These are phyloP conservation scores for Mucor saturninus DNA, from an alignment of 371 early-diverging fungal genomes.

Conservation along the genomic window DNA sequence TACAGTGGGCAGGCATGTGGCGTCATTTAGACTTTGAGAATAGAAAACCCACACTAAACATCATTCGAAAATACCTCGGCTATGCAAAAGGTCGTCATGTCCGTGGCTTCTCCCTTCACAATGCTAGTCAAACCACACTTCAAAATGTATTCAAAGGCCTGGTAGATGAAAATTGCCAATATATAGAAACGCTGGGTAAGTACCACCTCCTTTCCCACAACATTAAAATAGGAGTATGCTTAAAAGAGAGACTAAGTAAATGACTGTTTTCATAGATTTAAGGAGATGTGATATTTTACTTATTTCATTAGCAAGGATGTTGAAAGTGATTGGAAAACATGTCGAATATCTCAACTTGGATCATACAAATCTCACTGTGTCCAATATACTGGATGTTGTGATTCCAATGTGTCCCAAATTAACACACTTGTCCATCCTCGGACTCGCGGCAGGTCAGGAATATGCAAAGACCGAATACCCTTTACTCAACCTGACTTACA, in stretches of 20 bases:
- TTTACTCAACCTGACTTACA: not conserved
- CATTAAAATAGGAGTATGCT: not conserved
- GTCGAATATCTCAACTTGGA: conserved; percentile 27
- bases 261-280: conserved; percentile 22
- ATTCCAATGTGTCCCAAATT: conserved; percentile 18
- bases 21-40: conserved; percentile 35
- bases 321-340: conserved; percentile 35
- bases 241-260: not conserved
- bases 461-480: not conserved
- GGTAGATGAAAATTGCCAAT: conserved; percentile 37
- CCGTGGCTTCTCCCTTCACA: conserved; percentile 22
- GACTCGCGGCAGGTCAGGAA: not conserved
- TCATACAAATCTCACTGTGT: conserved; percentile 7
- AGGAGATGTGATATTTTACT: conserved; percentile 21
- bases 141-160: conserved; percentile 27
- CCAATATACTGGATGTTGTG: conserved; percentile 9
- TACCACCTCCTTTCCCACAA: not conserved
- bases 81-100: conserved; percentile 37
- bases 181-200: conserved; percentile 39
- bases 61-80: conserved; percentile 30
- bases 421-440: conserved; percentile 28
- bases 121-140: conserved; percentile 16
- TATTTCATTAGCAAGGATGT: conserved; percentile 12
- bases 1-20: conserved; percentile 47
- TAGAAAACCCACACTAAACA: conserved; percentile 10